A percentile compares a stretch with the other conserved stretches of the same genome.
phyloP scores from a whole-genome alignment of 306 rosid species.

The Cyamopsis tetragonoloba region DNA sequence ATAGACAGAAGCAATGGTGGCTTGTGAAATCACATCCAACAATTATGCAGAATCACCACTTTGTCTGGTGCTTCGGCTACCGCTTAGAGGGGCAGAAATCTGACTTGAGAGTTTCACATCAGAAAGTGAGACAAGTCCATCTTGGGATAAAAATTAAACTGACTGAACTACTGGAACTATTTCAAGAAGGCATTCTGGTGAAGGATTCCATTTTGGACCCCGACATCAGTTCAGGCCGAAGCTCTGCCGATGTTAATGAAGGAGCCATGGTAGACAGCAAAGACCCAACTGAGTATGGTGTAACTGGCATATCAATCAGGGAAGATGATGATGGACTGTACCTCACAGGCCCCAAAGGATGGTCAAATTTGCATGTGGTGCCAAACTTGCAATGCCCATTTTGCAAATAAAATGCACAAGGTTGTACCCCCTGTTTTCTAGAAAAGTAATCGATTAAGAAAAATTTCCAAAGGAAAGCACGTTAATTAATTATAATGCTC shows the following conservation, averaged over 20 bases:
- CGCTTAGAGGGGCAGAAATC: conserved; percentile 48
- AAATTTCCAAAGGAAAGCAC: neutral
- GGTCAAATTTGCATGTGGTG: conserved; percentile 80
- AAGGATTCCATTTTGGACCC: conserved; percentile 49
- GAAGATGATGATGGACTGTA: conserved; percentile 67
- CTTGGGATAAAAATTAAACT: conserved; percentile 65
- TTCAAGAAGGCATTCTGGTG: conserved; percentile 52
- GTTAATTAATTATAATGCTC: no score
- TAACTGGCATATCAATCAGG: conserved; percentile 56
- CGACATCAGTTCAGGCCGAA: conserved; percentile 47
- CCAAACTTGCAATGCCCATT: conserved; percentile 79
- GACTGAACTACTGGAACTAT: conserved; percentile 48
- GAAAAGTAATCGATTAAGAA: conserved; percentile 30
- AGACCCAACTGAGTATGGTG: conserved; percentile 81
- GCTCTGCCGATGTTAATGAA: conserved; percentile 54
- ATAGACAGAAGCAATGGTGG: conserved; percentile 35
- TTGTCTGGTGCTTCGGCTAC: conserved; percentile 60
- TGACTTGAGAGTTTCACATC: conserved; percentile 63
- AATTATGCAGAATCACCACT: conserved; percentile 29
- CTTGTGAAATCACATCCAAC: conserved; percentile 21
- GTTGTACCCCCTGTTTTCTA: conserved; percentile 50
- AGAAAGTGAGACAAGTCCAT: conserved; percentile 52
- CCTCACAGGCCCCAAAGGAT: conserved; percentile 65
- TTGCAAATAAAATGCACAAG: conserved; percentile 47
- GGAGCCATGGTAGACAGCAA: conserved; percentile 67